Conservation (phyloP, 31 red algal genomes). For the Asparagopsis taxiformis region DNA sequence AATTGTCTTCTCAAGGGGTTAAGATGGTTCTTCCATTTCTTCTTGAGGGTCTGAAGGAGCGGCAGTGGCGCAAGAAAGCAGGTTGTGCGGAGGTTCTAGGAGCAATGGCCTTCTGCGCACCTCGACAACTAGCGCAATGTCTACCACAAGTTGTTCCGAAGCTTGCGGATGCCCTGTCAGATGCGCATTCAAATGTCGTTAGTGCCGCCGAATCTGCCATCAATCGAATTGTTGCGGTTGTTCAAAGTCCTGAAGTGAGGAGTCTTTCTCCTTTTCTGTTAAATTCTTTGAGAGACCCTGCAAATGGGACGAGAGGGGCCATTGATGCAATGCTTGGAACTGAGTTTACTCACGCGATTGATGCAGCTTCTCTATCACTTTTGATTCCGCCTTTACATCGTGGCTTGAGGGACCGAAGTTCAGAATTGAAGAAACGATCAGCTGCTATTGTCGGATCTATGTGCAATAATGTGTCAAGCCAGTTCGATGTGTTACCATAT, state of each 20-base stretch:
- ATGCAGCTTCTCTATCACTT: slow-evolving; percentile 83
- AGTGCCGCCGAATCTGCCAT: slow-evolving; percentile 75
- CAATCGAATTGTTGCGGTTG: slow-evolving; percentile 84
- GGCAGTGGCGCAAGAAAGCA: slow-evolving; percentile 91
- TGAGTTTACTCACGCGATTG: slow-evolving; percentile 91
- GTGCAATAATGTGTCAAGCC: slow-evolving; percentile 83
- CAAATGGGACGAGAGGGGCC: slow-evolving; percentile 67
- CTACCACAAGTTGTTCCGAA: slow-evolving; percentile 93
- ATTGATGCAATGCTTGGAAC: slow-evolving; percentile 93
- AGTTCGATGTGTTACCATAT: slow-evolving; percentile 85
- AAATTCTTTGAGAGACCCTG: slow-evolving; percentile 81
- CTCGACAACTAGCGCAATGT: slow-evolving; percentile 84
- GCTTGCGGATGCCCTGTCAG: slow-evolving; percentile 82
- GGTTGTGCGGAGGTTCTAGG: slow-evolving; percentile 89
- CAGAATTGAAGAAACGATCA: slow-evolving; percentile 87
- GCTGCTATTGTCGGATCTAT: slow-evolving; percentile 96
- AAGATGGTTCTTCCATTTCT: slow-evolving; percentile 81
- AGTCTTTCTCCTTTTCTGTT: slow-evolving; percentile 83
- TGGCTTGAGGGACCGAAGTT: slow-evolving; percentile 77
- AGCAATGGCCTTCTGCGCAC: slow-evolving; percentile 94
- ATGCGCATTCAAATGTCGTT: slow-evolving; percentile 95
- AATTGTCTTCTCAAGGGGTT: slow-evolving; percentile 80
- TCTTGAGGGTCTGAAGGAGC: slow-evolving; percentile 70
- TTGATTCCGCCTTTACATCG: slow-evolving; percentile 91
- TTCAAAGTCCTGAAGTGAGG: slow-evolving; percentile 87